Base-by-base conservation (phyloP, 2,329 filamentous ascomycete genomes). In the Aphanocladium album region DNA sequence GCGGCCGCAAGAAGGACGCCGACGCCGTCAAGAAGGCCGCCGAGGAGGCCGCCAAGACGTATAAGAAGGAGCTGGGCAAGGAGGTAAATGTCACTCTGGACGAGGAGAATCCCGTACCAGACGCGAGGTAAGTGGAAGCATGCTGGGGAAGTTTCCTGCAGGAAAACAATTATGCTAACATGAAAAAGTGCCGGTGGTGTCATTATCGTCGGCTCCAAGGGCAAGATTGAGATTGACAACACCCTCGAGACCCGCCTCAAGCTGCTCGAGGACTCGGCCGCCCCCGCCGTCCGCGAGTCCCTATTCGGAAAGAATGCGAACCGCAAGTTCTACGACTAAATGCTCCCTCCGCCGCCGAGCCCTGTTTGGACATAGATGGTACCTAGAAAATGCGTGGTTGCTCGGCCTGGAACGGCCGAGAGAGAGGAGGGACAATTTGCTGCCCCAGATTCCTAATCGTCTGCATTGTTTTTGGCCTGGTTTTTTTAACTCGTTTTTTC, bases 181-280 rank as follows among this genome's bases (percentile, higher is more conserved):
- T 30, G 47, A 12, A n/a, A n/a, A n/a, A 98, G 95, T 70, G 83
- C 92, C 62, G 95, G 95, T 63, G 95, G 95, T 69, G 82, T 96
- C 61, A 74, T 84, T 62, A 86, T 99, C 66, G 77, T 96, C 60
- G 91, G 93, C 65, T 88, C 89, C 67, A 83, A 82, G 66, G 95
- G 95, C 73, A 97, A 93, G 83, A 98, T 99, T 73, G 92, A 96
- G 70, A 93, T 99, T 76, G 93, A 97, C 84, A 98, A 99, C 81
- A 98, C 95, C 60, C 90, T 98, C 68, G 95, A 98, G 74, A 90
- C 96, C 73, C 88, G 95, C 67, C 81, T 99, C 76, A 85, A 84
- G 70, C 82, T 98, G 63, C 85, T 98, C 66, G 89, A 96, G 77
- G 87, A 88, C 61, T 89, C 90, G 67, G 90, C 91, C 56, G 84